A percentile compares a stretch with the other conserved stretches of the same genome.
These are phyloP conservation scores for Acer saccharum DNA, from an alignment of 345 rosid species.

Conservation along the genomic window DNA sequence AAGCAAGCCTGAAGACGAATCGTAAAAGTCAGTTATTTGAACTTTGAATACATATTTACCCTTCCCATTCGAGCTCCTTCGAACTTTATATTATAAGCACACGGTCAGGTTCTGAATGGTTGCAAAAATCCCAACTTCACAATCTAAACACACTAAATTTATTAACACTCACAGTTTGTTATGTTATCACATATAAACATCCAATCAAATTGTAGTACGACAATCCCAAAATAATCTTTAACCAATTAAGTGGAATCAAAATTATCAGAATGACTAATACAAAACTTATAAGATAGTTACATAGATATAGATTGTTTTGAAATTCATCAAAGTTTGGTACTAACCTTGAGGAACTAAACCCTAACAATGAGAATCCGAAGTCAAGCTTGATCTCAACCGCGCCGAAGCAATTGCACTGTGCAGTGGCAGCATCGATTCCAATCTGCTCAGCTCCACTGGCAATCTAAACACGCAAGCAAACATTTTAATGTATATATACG, in stretches of 20 bases:
- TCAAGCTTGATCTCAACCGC: conserved; percentile 60
- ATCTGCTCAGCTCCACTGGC: conserved; percentile 60
- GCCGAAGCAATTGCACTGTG: conserved; percentile 70
- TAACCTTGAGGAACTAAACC: conserved; percentile 81
- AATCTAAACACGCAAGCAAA: conserved; percentile 33
- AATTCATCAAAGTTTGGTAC: neutral
- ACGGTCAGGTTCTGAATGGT: neutral
- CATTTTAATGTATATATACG: neutral
- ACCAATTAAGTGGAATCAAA: too few relatives aligned
- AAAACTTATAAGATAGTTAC: too few relatives aligned
- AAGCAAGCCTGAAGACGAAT: neutral
- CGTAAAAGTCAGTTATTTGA: neutral
- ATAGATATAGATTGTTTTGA: too few relatives aligned
- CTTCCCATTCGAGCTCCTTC: neutral
- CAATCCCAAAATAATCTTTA: neutral
- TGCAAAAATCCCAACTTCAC: neutral
- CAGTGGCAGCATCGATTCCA: conserved; percentile 60
- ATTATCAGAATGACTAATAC: too few relatives aligned
- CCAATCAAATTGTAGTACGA: neutral
- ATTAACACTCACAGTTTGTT: neutral
- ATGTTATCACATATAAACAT: neutral
- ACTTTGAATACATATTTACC: neutral
- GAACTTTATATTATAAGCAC: neutral
- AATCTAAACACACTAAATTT: neutral
- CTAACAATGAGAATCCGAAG: conserved; percentile 59